Base-by-base conservation (phyloP, 2,329 filamentous ascomycete genomes). In the Pezicula neosporulosa region DNA sequence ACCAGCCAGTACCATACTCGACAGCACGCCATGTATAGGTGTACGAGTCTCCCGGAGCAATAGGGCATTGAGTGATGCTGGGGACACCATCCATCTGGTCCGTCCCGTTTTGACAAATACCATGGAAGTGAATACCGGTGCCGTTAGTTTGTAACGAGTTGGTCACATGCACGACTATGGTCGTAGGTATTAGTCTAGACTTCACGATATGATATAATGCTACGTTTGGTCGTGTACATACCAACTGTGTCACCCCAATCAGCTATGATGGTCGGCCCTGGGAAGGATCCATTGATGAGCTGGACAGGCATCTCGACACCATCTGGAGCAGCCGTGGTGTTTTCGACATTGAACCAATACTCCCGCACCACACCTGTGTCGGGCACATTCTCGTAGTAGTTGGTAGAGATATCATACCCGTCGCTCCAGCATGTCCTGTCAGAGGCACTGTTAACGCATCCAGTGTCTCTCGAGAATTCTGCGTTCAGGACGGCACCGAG, bases 61-160 rank as follows among this genome's bases (percentile, higher is more conserved):
- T 81, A 2, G 86, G 84, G 56, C 86, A 90, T 64, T 89, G 84
- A 5, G 77, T 78, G 30, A 80, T 51, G 12, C 73, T 71, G 28
- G 68, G 67, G 1, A 70, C 68, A 18, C 74, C 73, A 53, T 77
- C 74, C 56, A 66, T 66, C 43, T 72, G 58, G 38, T 69, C 70
- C 8, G 66, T 66, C 28, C 68, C 62, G 15, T 71, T 62, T 53
- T 74, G 71, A 13, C 71, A 62, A 18, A 78, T 60, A 28, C 76
- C 76, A 53, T 80, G 77, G 70, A 72, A 78, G 55, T 78, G 76
- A 39, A 60, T 15, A 28, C 44, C 47, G n/a, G 56, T 56, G 18
- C 57, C 56, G 72, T 78, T 75, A 35, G 70, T 63, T 7, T 64
- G 63, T 6, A 64, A 60, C 15, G 63, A 58, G 4, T 82, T 67